phyloP scores from a whole-genome alignment of 1,139 yeast genomes.

The Lodderomyces elongisporus region DNA sequence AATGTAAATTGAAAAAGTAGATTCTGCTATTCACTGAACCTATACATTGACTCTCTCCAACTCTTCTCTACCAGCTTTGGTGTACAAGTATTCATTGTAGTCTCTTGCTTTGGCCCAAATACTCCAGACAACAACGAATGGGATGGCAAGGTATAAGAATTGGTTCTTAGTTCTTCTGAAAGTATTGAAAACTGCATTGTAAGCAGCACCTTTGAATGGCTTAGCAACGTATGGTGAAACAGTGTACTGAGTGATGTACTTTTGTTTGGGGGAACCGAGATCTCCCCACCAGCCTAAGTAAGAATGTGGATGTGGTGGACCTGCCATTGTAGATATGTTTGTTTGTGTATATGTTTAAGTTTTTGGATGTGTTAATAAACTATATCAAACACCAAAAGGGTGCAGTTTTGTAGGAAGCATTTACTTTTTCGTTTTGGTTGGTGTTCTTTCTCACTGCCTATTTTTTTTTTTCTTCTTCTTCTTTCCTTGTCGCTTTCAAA shows the following conservation, averaged over 20 bases:
- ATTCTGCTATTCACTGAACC: no score
- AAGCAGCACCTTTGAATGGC: conserved; percentile 82
- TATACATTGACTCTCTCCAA: conserved; percentile 77
- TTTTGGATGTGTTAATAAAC: no score
- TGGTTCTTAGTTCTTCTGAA: conserved; percentile 93
- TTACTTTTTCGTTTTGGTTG: no score
- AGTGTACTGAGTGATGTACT: conserved; percentile 77
- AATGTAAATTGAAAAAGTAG: no score
- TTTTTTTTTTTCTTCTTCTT: not conserved
- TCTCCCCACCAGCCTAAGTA: conserved; percentile 99
- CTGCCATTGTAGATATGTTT: conserved; percentile 44
- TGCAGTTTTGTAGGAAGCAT: no score
- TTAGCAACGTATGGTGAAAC: conserved; percentile 92
- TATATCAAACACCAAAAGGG: no score
- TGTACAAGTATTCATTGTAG: conserved; percentile 90
- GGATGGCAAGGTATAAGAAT: conserved; percentile 71
- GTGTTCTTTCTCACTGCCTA: no score
- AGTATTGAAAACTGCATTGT: conserved; percentile 86
- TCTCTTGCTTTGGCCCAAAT: conserved; percentile 86
- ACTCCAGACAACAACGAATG: conserved; percentile 77
- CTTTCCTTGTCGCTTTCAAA: not conserved
- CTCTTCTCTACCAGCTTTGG: conserved; percentile 97
- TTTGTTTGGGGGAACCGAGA: conserved; percentile 82
- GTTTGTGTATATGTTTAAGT: not conserved
- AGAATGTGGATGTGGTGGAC: conserved; percentile 69